Base-by-base conservation (phyloP, 345 rosid species). In the Crucihimalaya himalaica region DNA sequence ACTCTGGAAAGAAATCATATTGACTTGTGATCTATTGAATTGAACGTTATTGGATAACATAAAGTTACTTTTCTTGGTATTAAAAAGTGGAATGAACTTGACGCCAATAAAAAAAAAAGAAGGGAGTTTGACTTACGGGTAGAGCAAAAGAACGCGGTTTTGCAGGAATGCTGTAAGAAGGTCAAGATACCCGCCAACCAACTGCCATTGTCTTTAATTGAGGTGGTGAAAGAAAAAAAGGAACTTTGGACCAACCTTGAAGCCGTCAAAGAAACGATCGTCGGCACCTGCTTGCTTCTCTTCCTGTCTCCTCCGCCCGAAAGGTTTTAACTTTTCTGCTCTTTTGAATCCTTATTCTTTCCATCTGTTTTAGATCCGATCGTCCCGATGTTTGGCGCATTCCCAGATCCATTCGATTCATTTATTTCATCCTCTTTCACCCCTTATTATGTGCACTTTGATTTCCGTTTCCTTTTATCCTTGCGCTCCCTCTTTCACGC, bases 381-480 rank as follows among this genome's bases (percentile, higher is more conserved):
- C 64, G 63, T 40, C 31, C 28, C 27, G 64, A 63, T 63, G 35
- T 29, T 53, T 54, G 21, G 51, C 59, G 68, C 25, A 14, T 52
- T 68, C 74, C 64, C 79, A 61, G 79, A 75, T 76, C 71, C 74
- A 10, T 23, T 63, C 48, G 42, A 54, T 55, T 28, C 42, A 5
- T 28, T 5, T 16, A 27, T 54, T 54, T 15, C 35, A n/a, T 16
- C 28, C 27, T 57, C 43, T 34, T 32, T 11, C 43, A 19, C 27
- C 46, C 29, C n/a, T 37, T 14, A 12, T 58, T 56, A 56, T 56
- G 25, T 31, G 18, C 42, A 56, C 42, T 56, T 18, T 32, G 15
- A 25, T 32, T 55, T 13, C 61, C 23, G 28, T 23, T 68, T 15
- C 28, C 28, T 45, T n/a, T 18, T 9, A 63, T 12, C 18, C 18